Conservation (phyloP, 352 stramenopile genomes). For the Phytophthora litchii region DNA sequence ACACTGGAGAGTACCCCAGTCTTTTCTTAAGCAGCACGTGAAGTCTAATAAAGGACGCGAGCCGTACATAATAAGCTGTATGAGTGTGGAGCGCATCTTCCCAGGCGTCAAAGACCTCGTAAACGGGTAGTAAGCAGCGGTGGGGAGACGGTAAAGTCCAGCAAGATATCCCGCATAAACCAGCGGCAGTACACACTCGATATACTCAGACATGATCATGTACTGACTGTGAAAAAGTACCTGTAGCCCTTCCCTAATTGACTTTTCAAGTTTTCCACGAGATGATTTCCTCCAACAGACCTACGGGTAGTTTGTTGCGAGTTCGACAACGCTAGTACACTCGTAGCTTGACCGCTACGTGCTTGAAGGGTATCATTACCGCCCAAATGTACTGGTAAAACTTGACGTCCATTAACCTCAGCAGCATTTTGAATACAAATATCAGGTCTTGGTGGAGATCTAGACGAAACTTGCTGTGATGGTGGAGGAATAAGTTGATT, state of each 20-base stretch:
- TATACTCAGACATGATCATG: slow-evolving; percentile 24
- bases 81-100: slow-evolving; percentile 14
- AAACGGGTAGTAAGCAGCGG: slow-evolving; percentile 26
- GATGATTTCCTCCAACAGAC: neutral
- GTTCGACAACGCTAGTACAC: neutral
- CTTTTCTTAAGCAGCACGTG: slow-evolving; percentile 16
- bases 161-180: slow-evolving; percentile 22
- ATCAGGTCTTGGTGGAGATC: no score
- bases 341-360: neutral
- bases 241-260: slow-evolving; percentile 8
- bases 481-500: slow-evolving; percentile 1
- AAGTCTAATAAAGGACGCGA: slow-evolving; percentile 13
- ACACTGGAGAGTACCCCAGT: slow-evolving; percentile 31
- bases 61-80: slow-evolving; percentile 15
- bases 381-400: no score
- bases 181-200: slow-evolving; percentile 25
- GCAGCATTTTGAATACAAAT: no score
- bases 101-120: slow-evolving; percentile 6
- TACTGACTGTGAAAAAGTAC: slow-evolving; percentile 29
- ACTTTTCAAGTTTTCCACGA: slow-evolving; percentile 2
- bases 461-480: neutral
- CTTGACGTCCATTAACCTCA: no score
- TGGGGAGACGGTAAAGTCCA: slow-evolving; percentile 14
- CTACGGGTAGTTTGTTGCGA: neutral
- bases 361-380: no score